These are phyloP conservation scores for Coemansia sp. DNA, from an alignment of 192 early-diverging fungal genomes.

Conservation along the genomic window DNA sequence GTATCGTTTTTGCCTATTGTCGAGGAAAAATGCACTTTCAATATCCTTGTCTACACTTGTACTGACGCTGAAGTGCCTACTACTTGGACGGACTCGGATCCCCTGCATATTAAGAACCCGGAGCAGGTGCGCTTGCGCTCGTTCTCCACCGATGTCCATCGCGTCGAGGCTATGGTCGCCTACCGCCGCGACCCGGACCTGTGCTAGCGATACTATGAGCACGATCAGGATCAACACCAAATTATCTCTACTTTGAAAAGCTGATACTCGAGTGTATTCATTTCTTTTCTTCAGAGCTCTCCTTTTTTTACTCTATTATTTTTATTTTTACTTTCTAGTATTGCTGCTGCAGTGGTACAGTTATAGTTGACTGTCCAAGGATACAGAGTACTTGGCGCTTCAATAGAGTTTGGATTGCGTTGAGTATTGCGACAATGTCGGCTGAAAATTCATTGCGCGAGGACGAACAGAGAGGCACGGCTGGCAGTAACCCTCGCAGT, in stretches of 20 bases:
- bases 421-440: not conserved
- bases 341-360: not conserved
- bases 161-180: constrained; percentile 83
- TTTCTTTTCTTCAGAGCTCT: not conserved
- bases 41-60: constrained; percentile 87
- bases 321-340: constrained; percentile 7
- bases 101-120: constrained; percentile 77
- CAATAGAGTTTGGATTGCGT: not conserved
- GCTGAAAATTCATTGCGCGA: constrained; percentile 2
- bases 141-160: constrained; percentile 83
- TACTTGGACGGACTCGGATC: constrained; percentile 84
- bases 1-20: constrained; percentile 91
- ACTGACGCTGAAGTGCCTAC: constrained; percentile 82
- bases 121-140: constrained; percentile 84
- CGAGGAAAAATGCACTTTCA: constrained; percentile 90
- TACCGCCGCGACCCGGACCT: constrained; percentile 73
- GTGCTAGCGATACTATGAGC: constrained; percentile 15
- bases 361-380: not conserved
- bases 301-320: not conserved
- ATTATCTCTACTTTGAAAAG: constrained; percentile 8
- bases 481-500: constrained; percentile 11
- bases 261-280: not conserved
- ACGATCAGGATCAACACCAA: not conserved
- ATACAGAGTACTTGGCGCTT: not conserved
- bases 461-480: constrained; percentile 4